Base-by-base conservation (phyloP, 352 stramenopile genomes). In the Pythium rishiriense region DNA sequence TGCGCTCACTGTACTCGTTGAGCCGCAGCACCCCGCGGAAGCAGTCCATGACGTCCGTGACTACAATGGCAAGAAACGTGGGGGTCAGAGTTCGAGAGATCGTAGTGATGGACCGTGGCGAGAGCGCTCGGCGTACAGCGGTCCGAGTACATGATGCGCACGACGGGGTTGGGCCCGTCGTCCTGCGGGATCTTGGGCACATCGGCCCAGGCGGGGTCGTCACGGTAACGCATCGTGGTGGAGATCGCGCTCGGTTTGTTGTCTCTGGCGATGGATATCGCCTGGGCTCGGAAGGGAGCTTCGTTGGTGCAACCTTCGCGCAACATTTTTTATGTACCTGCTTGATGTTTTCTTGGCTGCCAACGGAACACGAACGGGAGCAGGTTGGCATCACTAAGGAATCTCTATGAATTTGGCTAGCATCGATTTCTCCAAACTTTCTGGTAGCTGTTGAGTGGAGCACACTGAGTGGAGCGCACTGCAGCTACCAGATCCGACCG, bases 21-120 rank as follows among this genome's bases (percentile, higher is more conserved):
- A 75, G 65, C 62, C 82, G 80, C 58, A 98, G 82, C 10, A 98
- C 79, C 37, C 96, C 96, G 24, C 97, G 88, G 72, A 99, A 97
- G 64, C 97, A 98, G 75, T 98, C 88, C 85, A 99, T 98, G 1
- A 95, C 75, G 35, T 94, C 79, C 45, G 60, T 83, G 68, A 96
- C 87, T 96, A 58, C 17, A 50, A 21, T 14, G 46, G 8, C 35
- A 14, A 47, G 15, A 59, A 33, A 35, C 26, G 15, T 14, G 14
- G 10, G 14, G 14, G 26, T 21, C 3, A 28, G 22, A 31, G n/a
- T 29, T 26, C 46, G 24, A 52, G 46, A 31, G 24, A 37, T n/a
- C n/a, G n/a, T n/a, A n/a, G n/a, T n/a, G n/a, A n/a, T n/a, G n/a
- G n/a, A n/a, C n/a, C n/a, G n/a, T n/a, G n/a, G n/a, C 14, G n/a